These are phyloP conservation scores for Fusarium hainanense DNA, from an alignment of 2,329 filamentous ascomycete species.

Conservation along the genomic window DNA sequence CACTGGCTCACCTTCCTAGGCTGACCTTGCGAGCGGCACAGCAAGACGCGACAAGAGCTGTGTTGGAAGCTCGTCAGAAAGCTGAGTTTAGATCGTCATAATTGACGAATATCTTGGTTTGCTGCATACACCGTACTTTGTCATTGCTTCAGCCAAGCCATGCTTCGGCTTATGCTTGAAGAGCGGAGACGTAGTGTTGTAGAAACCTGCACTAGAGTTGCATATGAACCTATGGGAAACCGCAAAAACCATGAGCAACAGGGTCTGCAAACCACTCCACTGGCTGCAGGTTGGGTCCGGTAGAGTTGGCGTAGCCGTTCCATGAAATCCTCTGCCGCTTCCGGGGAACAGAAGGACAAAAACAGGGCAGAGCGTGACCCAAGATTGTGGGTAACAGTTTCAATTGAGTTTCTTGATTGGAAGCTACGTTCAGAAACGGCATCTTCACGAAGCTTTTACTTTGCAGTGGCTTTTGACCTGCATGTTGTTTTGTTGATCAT, in stretches of 20 bases:
- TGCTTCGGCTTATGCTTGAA: slow-evolving; percentile 4
- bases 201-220: slow-evolving; percentile 8
- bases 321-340: slow-evolving; percentile 35
- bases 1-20: neutral
- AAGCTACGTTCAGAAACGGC: slow-evolving; percentile 12
- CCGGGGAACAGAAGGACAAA: slow-evolving; percentile 18
- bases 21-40: neutral
- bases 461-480: slow-evolving; percentile 5
- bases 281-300: slow-evolving; percentile 25
- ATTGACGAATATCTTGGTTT: slow-evolving; percentile 4
- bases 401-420: neutral
- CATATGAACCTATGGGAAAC: slow-evolving; percentile 20
- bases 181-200: slow-evolving; percentile 1
- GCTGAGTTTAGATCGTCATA: slow-evolving; percentile 18
- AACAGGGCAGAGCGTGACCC: slow-evolving; percentile 20
- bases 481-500: slow-evolving; percentile 10
- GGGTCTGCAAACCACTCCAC: slow-evolving; percentile 18
- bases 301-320: slow-evolving; percentile 30
- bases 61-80: neutral
- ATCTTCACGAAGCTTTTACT: slow-evolving; percentile 10
- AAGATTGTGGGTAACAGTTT: slow-evolving; percentile 24
- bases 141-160: slow-evolving; percentile 17
- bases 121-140: slow-evolving; percentile 13
- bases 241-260: slow-evolving; percentile 9
- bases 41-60: neutral